Evolutionary conservation across 306 rosid species (phyloP).

Genomic region (Quercus robur): DNA sequence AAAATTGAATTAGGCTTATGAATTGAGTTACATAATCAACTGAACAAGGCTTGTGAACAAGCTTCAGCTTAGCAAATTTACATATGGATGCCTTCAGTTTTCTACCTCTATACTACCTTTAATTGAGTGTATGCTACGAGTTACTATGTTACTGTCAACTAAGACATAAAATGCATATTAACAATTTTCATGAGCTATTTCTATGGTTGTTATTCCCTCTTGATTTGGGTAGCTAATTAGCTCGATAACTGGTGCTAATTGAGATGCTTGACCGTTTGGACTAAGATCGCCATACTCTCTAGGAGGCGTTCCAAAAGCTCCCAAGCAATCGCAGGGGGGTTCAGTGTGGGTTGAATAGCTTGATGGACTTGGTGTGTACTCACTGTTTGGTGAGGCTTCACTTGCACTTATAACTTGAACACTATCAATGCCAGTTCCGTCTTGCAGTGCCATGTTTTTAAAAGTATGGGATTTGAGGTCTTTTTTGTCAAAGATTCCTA

Average conservation of each 20-base stretch:
- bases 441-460: neutral
- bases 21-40: no score
- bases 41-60: no score
- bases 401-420: neutral
- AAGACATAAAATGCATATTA: no score
- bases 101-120: no score
- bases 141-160: no score
- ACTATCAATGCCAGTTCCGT: neutral
- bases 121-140: no score
- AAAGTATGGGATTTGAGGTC: conserved; percentile 27
- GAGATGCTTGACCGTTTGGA: neutral
- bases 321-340: no score
- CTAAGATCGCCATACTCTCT: neutral
- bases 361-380: conserved; percentile 12
- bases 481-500: conserved; percentile 17
- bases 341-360: neutral
- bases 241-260: neutral
- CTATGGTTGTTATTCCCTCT: neutral
- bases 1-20: no score
- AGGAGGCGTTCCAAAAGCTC: neutral
- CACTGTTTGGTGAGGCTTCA: neutral
- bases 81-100: no score
- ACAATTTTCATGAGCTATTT: no score
- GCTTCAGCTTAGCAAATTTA: no score
- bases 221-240: neutral